Percentiles rank a stretch among this genome's conserved stretches.
phyloP scores from a whole-genome alignment of 2,329 filamentous ascomycete genomes.

The Ceratocystis diversiconidia region DNA sequence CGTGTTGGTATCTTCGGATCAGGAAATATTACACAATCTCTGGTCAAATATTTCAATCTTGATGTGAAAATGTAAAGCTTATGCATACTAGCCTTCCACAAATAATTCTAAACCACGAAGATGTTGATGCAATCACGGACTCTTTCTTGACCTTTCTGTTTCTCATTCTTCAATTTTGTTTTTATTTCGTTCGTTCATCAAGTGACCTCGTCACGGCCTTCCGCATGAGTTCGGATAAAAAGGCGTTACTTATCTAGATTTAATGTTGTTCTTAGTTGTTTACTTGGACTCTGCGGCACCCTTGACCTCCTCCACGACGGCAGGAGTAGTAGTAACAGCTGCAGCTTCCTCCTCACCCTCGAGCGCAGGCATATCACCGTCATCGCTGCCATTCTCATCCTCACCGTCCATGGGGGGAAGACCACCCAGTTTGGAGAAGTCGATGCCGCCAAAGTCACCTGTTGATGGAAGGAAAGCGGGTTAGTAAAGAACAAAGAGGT shows the following conservation, averaged over 20 bases:
- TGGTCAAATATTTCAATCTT: background rate
- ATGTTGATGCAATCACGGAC: no score
- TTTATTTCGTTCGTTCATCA: background rate
- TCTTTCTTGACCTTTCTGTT: no score
- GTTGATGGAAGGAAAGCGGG: background rate
- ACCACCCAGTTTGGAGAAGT: conserved; percentile 76
- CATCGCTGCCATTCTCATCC: conserved; percentile 43
- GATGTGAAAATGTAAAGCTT: no score
- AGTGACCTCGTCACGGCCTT: background rate
- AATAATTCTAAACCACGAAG: no score
- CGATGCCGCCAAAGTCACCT: conserved; percentile 72
- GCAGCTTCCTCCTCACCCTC: conserved; percentile 38
- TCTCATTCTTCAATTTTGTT: background rate
- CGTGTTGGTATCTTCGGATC: background rate
- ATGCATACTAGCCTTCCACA: no score
- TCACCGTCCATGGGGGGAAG: conserved; percentile 28
- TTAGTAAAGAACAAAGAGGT: background rate
- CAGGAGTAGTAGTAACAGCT: conserved; percentile 12
- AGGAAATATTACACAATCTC: background rate
- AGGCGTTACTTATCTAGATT: conserved; percentile 6
- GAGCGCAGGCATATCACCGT: conserved; percentile 69
- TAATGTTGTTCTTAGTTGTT: background rate
- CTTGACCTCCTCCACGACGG: conserved; percentile 6
- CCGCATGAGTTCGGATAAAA: background rate
- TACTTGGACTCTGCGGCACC: conserved; percentile 6